A percentile compares a stretch with the other conserved stretches of the same genome.
Conservation (phyloP, 2,329 filamentous ascomycete species). For the Aspergillus transmontanensis region DNA sequence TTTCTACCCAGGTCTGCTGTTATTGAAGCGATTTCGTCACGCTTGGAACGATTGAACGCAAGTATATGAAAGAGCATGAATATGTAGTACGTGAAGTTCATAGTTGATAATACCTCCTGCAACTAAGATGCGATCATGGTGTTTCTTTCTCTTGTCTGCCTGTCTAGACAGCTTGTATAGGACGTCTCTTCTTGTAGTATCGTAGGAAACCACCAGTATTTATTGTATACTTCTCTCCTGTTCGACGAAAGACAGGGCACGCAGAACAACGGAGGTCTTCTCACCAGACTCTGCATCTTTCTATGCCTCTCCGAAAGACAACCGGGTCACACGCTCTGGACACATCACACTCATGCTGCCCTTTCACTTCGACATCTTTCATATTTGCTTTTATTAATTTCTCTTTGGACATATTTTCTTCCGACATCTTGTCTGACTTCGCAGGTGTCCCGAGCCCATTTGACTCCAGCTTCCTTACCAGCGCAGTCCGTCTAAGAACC, state of each 20-base stretch:
- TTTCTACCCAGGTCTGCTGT: conserved; percentile 39
- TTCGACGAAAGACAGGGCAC: background rate
- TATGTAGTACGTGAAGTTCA: background rate
- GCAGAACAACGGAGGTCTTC: too few relatives aligned
- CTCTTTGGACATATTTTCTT: background rate
- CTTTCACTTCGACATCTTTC: background rate
- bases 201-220: background rate
- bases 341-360: background rate
- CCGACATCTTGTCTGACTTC: background rate
- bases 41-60: conserved; percentile 43
- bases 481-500: background rate
- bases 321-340: background rate
- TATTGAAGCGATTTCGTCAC: conserved; percentile 46
- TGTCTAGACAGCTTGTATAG: background rate
- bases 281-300: too few relatives aligned
- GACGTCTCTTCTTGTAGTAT: background rate
- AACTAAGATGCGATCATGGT: background rate
- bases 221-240: background rate
- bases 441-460: background rate
- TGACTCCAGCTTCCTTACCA: background rate
- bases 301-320: background rate
- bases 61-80: conserved; percentile 26
- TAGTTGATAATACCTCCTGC: background rate
- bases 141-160: background rate
- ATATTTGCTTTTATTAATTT: background rate